A percentile compares a stretch with the other conserved stretches of the same genome.
phyloP scores from a whole-genome alignment of 805 yeast genomes.

The Zygosaccharomyces lentus region DNA sequence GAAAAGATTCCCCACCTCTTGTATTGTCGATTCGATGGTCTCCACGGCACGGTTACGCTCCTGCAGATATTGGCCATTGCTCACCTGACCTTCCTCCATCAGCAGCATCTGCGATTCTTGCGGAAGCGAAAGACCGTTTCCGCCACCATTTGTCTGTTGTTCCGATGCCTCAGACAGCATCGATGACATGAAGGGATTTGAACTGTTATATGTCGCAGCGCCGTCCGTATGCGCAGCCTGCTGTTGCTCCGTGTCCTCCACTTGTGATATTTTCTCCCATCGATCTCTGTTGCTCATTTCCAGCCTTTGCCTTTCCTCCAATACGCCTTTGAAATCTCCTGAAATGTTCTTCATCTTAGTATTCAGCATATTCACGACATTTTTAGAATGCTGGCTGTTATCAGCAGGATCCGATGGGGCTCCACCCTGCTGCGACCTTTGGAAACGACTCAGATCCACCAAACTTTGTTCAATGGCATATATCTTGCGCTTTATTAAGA shows the following conservation, averaged over 20 bases:
- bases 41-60: slow-evolving; percentile 89
- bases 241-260: slow-evolving; percentile 10
- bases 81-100: slow-evolving; percentile 72
- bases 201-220: slow-evolving; percentile 30
- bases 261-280: slow-evolving; percentile 70
- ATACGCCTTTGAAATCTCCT: slow-evolving; percentile 85
- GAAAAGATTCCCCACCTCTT: slow-evolving; percentile 91
- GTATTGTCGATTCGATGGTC: slow-evolving; percentile 93
- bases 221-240: slow-evolving; percentile 3
- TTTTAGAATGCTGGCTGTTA: slow-evolving; percentile 76
- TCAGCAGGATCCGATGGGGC: slow-evolving; percentile 41
- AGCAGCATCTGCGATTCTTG: slow-evolving; percentile 79
- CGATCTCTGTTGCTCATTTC: slow-evolving; percentile 77
- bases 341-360: slow-evolving; percentile 89
- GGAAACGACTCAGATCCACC: slow-evolving; percentile 66
- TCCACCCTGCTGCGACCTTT: slow-evolving; percentile 46
- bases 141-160: slow-evolving; percentile 10
- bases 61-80: slow-evolving; percentile 60
- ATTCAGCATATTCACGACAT: slow-evolving; percentile 81
- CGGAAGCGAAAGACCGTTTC: slow-evolving; percentile 60
- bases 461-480: slow-evolving; percentile 73
- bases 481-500: slow-evolving; percentile 50
- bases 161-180: slow-evolving; percentile 27
- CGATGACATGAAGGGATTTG: slow-evolving; percentile 40
- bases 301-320: slow-evolving; percentile 79